A percentile compares a stretch with the other conserved stretches of the same genome.
Conservation (phyloP, 768 basidiomycete species). For the Tricholoma saponaceum region DNA sequence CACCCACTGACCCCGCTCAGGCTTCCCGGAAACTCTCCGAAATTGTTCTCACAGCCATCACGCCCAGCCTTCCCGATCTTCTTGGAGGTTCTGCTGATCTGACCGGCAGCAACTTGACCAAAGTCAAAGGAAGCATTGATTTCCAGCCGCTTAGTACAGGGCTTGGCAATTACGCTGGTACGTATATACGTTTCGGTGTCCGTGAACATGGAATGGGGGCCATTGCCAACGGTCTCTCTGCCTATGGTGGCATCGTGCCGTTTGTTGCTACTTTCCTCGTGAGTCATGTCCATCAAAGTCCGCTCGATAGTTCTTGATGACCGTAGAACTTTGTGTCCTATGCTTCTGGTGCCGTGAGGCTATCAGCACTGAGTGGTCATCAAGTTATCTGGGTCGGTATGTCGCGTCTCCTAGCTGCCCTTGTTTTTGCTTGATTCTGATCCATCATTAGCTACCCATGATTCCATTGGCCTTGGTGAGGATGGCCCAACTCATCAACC, state of each 20-base stretch:
- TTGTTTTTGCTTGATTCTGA: background rate
- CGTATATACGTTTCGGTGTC: slow-evolving; percentile 94
- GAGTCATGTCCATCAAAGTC: slow-evolving; percentile 14
- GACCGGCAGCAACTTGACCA: slow-evolving; percentile 90
- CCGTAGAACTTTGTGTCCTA: slow-evolving; percentile 88
- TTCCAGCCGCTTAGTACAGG: slow-evolving; percentile 89
- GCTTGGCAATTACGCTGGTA: slow-evolving; percentile 80
- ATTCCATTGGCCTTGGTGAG: slow-evolving; percentile 89
- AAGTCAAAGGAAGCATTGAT: slow-evolving; percentile 79
- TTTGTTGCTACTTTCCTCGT: slow-evolving; percentile 92
- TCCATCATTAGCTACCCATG: slow-evolving; percentile 70
- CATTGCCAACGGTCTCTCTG: slow-evolving; percentile 85
- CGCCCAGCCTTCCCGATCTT: slow-evolving; percentile 76
- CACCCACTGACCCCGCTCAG: slow-evolving; percentile 74
- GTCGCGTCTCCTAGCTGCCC: slow-evolving; percentile 21
- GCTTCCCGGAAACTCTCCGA: slow-evolving; percentile 94
- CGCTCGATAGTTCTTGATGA: slow-evolving; percentile 6
- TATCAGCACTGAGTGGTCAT: slow-evolving; percentile 85
- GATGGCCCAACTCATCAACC: slow-evolving; percentile 98
- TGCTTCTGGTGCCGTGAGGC: slow-evolving; percentile 86
- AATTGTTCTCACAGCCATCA: slow-evolving; percentile 75
- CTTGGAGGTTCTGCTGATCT: slow-evolving; percentile 88
- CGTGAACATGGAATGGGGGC: slow-evolving; percentile 98
- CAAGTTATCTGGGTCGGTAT: slow-evolving; percentile 91
- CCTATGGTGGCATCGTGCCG: slow-evolving; percentile 90